A percentile compares a stretch with the other conserved stretches of the same genome.
Evolutionary conservation across 108 stramenopile species (phyloP).

Genomic region (Discostella pseudostelligera): DNA sequence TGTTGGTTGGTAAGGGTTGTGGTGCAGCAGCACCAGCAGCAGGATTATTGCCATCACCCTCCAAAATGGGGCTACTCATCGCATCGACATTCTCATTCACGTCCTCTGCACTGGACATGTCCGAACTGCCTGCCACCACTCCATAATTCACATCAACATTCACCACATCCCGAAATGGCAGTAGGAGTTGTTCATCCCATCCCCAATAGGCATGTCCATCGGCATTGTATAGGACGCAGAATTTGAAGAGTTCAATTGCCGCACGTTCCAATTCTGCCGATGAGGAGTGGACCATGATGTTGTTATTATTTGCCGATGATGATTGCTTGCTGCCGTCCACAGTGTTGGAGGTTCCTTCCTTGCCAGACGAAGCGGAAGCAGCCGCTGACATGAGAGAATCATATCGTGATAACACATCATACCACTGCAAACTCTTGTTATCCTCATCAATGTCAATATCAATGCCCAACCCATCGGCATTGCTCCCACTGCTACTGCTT

Average conservation of each 20-base stretch:
- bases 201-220: conserved; percentile 42
- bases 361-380: background rate
- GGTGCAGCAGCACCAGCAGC: background rate
- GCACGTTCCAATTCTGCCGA: conserved; percentile 22
- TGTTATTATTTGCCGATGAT: background rate
- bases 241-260: conserved; percentile 46
- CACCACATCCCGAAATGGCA: conserved; percentile 13
- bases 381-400: conserved; percentile 21
- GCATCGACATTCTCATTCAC: background rate
- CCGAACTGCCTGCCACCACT: conserved; percentile 18
- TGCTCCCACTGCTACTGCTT: background rate
- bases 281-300: background rate
- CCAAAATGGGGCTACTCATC: background rate
- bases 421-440: conserved; percentile 9
- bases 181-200: conserved; percentile 15
- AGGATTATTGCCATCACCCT: no score
- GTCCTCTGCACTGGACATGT: no score
- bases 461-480: background rate
- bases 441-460: conserved; percentile 1
- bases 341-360: background rate
- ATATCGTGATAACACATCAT: conserved; percentile 23
- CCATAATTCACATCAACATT: conserved; percentile 29
- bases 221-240: conserved; percentile 41
- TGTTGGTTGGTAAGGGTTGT: background rate
- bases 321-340: conserved; percentile 10